Evolutionary conservation across 2,329 filamentous ascomycete species (phyloP).

Genomic region (Talaromyces sp.): DNA sequence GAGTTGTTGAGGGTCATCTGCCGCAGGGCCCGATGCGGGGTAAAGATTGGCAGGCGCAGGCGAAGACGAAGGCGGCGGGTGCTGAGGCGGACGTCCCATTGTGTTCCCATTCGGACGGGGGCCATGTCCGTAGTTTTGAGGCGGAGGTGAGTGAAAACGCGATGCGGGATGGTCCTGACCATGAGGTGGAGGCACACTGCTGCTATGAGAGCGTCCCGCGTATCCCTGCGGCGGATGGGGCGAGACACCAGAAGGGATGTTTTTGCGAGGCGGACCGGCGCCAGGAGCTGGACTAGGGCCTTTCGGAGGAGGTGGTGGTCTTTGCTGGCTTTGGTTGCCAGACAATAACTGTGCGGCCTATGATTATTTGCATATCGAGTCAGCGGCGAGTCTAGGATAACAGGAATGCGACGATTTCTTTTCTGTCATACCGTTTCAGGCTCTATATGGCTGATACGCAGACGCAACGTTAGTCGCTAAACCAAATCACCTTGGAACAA

Average conservation of each 20-base stretch:
- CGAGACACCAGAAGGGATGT: constrained; percentile 21
- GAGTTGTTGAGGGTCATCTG: constrained; percentile 56
- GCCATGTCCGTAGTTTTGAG: constrained; percentile 46
- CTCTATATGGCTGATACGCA: constrained; percentile 8
- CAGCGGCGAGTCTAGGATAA: constrained; percentile 55
- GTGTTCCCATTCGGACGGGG: constrained; percentile 37
- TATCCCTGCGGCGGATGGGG: constrained; percentile 20
- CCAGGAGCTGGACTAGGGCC: background rate
- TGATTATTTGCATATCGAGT: constrained; percentile 1
- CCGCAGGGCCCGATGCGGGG: constrained; percentile 43
- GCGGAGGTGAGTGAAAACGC: constrained; percentile 38
- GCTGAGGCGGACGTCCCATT: constrained; percentile 35
- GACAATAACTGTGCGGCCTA: constrained; percentile 8
- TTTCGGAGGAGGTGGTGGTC: constrained; percentile 10
- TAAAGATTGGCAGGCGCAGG: constrained; percentile 53
- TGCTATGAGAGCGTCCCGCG: constrained; percentile 21
- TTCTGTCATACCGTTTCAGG: constrained; percentile 8
- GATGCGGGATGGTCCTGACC: constrained; percentile 34
- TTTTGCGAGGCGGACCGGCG: constrained; percentile 17
- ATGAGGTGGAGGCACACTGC: constrained; percentile 10
- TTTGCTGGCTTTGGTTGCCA: constrained; percentile 9
- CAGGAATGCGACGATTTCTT: constrained; percentile 13
- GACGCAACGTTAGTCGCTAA: constrained; percentile 12
- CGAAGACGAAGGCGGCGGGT: constrained; percentile 59
- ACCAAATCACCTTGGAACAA: background rate